Evolutionary conservation across 495 filamentous ascomycete genomes (phyloP), one percentile per base, ranked within the genome.

Genomic region (Annulohypoxylon bovei): DNA sequence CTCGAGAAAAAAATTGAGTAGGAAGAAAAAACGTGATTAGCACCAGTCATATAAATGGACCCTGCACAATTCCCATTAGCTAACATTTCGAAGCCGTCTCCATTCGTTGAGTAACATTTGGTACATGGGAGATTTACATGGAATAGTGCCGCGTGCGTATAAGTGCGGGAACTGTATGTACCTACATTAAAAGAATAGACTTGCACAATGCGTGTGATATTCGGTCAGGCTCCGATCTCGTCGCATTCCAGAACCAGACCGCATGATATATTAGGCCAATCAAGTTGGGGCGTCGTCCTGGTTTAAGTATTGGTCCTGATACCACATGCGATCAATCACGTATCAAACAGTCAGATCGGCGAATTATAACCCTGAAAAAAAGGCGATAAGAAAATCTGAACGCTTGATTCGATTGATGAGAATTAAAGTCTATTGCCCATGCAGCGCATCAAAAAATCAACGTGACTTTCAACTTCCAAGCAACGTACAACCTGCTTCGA

Each of bases 141-240:
- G n/a, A 8, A 32, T 32, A 32, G 30, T 32, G 30, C 30, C 4
- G 8, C 4, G 8, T 32, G 4, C 30, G 30, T 32, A 32, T 8
- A 32, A 4, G n/a, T 32, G 30, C 4, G 8, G 8, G 8, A 32
- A 8, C 8, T 16, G 2, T 3, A 42, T 18, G 5, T 42, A 42
- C 39, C n/a, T 42, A 42, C 39, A 42, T 42, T 42, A 18, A 42
- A 42, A 42, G 6, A 40, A 9, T 52, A 35, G 23, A 32, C 35
- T 56, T 18, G 62, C 33, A 67, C 35, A 59, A 39, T 58, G 53
- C 30, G 30, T 56, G 32, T 50, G 55, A 62, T 59, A 42, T 68
- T 72, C 70, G 70, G 70, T 72, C 70, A 68, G 55, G 65, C 70
- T 72, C 70, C 70, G 70, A 72, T 72, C 65, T 72, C 70, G 70